A percentile compares a stretch with the other conserved stretches of the same genome.
phyloP scores from a whole-genome alignment of 768 basidiomycete species.

The Boletus vermiculosoides region DNA sequence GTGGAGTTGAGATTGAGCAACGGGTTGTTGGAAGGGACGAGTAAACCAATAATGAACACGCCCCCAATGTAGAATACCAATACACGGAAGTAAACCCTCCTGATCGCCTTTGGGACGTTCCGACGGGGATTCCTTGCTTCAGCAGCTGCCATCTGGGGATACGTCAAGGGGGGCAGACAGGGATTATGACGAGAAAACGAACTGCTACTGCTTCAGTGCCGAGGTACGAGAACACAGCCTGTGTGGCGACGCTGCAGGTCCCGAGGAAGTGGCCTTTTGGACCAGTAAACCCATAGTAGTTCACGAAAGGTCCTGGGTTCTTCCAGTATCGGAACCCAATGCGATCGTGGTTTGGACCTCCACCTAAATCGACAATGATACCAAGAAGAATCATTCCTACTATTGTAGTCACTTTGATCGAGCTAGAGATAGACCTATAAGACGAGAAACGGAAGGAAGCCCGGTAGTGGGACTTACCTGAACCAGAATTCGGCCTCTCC shows the following conservation, averaged over 20 bases:
- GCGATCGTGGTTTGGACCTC: conserved; percentile 52
- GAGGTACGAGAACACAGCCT: conserved; percentile 60
- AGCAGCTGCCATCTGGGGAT: conserved; percentile 41
- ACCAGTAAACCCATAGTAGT: conserved; percentile 41
- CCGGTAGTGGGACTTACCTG: conserved; percentile 20
- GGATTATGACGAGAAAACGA: conserved; percentile 4
- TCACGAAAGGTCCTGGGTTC: conserved; percentile 56
- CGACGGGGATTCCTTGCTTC: conserved; percentile 51
- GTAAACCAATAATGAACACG: conserved; percentile 46
- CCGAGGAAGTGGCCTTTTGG: conserved; percentile 50
- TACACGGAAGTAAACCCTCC: conserved; percentile 45
- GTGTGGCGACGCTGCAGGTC: conserved; percentile 51
- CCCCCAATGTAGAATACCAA: conserved; percentile 40
- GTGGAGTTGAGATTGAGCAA: conserved; percentile 36
- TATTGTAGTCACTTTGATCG: conserved; percentile 53
- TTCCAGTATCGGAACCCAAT: conserved; percentile 48
- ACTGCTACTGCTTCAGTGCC: conserved; percentile 56
- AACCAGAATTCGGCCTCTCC: conserved; percentile 53
- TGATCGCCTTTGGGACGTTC: conserved; percentile 41
- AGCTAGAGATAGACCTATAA: conserved; percentile 25
- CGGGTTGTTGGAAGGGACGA: conserved; percentile 48
- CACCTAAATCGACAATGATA: conserved; percentile 50
- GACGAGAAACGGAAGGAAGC: not conserved
- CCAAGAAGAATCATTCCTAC: conserved; percentile 46
- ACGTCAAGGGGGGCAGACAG: not conserved